Evolutionary conservation across 495 filamentous ascomycete genomes (phyloP).

Genomic region (Rhizodiscina lignyota): DNA sequence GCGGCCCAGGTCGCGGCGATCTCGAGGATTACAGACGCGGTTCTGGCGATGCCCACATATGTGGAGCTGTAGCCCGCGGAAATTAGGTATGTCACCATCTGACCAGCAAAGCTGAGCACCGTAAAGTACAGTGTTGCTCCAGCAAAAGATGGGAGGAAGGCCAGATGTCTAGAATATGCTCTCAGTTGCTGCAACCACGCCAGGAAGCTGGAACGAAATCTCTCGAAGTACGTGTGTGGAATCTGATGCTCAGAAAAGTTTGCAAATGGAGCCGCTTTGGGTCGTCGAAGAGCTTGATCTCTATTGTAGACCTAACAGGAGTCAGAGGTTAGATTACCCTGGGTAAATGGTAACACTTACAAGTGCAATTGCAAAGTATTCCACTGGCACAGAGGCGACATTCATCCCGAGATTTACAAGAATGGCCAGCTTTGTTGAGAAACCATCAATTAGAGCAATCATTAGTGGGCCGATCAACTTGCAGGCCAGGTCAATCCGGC

Average conservation of each 20-base stretch:
- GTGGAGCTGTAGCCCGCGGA: conserved; percentile 16
- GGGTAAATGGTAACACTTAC: too few relatives aligned
- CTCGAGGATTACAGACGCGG: conserved; percentile 24
- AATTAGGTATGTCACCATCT: conserved; percentile 29
- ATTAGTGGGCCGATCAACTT: conserved; percentile 11
- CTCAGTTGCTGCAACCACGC: too few relatives aligned
- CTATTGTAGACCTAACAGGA: too few relatives aligned
- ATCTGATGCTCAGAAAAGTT: too few relatives aligned
- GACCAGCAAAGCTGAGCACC: conserved; percentile 24
- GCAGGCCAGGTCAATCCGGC: conserved; percentile 13
- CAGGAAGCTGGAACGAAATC: too few relatives aligned
- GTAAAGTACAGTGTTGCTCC: conserved; percentile 26
- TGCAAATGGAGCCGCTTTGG: too few relatives aligned
- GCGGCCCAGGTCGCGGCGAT: conserved; percentile 33
- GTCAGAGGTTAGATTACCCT: too few relatives aligned
- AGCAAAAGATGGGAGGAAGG: conserved; percentile 24
- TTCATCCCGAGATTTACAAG: conserved; percentile 11
- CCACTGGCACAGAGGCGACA: conserved; percentile 6
- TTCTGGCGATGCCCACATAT: conserved; percentile 25
- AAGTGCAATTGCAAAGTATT: conserved; percentile 12
- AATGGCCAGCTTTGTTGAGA: conserved; percentile 7
- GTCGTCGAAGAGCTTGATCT: too few relatives aligned
- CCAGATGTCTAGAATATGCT: conserved; percentile 17
- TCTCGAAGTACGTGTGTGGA: too few relatives aligned
- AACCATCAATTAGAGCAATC: conserved; percentile 12